Conservation (phyloP, 805 yeast genomes). For the Teunomyces gatunensis region DNA sequence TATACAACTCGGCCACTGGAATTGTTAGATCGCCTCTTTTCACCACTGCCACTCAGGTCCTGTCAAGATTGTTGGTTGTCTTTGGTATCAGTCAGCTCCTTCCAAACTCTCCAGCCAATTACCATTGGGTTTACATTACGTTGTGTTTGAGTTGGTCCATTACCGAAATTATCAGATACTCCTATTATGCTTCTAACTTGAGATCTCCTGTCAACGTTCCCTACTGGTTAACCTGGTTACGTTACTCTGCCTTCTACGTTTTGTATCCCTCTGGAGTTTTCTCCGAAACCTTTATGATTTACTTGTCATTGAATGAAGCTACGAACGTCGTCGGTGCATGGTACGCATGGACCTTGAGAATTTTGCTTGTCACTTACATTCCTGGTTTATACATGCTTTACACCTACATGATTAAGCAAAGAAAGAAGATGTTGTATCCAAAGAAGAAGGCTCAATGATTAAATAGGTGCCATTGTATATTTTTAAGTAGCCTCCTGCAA, state of each 20-base stretch:
- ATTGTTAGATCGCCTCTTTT: conserved; percentile 80
- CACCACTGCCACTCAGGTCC: conserved; percentile 85
- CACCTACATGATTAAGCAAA: conserved; percentile 85
- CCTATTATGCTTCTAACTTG: conserved; percentile 76
- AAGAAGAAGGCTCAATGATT: conserved; percentile 11
- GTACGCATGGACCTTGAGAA: conserved; percentile 56
- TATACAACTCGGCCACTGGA: conserved; percentile 74
- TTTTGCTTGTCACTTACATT: conserved; percentile 61
- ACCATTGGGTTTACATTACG: conserved; percentile 59
- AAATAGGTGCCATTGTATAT: not conserved
- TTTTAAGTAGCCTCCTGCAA: not conserved
- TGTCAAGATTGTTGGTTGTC: conserved; percentile 78
- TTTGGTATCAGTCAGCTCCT: conserved; percentile 76
- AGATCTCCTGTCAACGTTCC: conserved; percentile 54
- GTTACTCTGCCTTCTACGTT: conserved; percentile 80
- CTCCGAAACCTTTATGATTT: conserved; percentile 71
- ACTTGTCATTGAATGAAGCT: conserved; percentile 72
- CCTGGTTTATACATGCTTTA: conserved; percentile 87
- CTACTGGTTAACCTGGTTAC: conserved; percentile 56
- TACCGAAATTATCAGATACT: conserved; percentile 89
- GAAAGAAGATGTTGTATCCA: conserved; percentile 64
- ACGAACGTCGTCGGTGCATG: conserved; percentile 44
- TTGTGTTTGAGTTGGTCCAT: conserved; percentile 85
- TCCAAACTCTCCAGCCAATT: conserved; percentile 67
- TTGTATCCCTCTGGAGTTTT: conserved; percentile 93